Evolutionary conservation across 1,284 basidiomycete species (phyloP).

Genomic region (Quambalaria eucalypti): DNA sequence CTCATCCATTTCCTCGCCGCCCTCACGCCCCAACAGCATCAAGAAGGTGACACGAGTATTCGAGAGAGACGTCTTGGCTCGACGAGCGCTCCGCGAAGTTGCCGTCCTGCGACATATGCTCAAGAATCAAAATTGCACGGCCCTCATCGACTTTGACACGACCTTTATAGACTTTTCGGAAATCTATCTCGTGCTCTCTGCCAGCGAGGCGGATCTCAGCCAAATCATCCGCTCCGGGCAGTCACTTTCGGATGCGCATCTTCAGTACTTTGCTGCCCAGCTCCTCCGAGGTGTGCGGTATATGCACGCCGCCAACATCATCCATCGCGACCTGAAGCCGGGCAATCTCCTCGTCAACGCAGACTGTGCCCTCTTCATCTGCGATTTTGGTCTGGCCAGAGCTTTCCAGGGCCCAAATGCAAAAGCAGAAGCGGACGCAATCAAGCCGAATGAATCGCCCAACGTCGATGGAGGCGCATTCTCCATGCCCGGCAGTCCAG

Average conservation of each 20-base stretch:
- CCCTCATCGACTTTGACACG: slow-evolving; percentile 43
- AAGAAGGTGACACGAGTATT: slow-evolving; percentile 45
- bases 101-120: slow-evolving; percentile 33
- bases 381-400: slow-evolving; percentile 43
- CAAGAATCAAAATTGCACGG: slow-evolving; percentile 37
- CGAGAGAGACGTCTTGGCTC: slow-evolving; percentile 40
- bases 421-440: not conserved
- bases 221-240: slow-evolving; percentile 44
- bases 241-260: slow-evolving; percentile 38
- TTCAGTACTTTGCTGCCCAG: slow-evolving; percentile 44
- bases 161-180: slow-evolving; percentile 46
- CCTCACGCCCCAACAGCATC: slow-evolving; percentile 13
- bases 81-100: slow-evolving; percentile 41
- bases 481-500: too few relatives aligned
- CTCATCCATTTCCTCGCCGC: not conserved
- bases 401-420: slow-evolving; percentile 14
- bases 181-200: slow-evolving; percentile 40
- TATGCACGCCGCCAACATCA: slow-evolving; percentile 42
- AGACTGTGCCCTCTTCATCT: slow-evolving; percentile 40
- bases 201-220: slow-evolving; percentile 41
- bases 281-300: slow-evolving; percentile 39
- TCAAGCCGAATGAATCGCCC: not conserved
- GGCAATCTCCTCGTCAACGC: slow-evolving; percentile 45
- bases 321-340: slow-evolving; percentile 45
- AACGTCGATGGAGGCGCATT: not conserved